Evolutionary conservation across 345 rosid species (phyloP).

Genomic region (Syzygium grande): DNA sequence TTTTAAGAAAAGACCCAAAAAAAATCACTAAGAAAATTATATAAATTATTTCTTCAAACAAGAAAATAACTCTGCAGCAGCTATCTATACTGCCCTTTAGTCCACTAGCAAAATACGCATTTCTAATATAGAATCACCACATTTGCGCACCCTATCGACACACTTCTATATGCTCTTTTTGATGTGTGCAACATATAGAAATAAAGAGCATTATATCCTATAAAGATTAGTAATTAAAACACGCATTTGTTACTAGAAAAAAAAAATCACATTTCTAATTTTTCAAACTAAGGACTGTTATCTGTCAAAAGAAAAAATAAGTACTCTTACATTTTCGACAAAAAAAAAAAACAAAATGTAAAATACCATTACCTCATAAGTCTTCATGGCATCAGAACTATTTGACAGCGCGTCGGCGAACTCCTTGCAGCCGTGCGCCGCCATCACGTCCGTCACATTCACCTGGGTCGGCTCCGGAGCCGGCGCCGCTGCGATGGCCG

Average conservation of each 20-base stretch:
- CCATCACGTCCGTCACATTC: constrained; percentile 73
- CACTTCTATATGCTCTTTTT: no score
- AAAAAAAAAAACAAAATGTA: neutral
- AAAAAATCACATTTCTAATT: neutral
- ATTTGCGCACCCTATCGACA: no score
- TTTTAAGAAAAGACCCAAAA: neutral
- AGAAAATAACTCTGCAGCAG: neutral
- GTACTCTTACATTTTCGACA: neutral
- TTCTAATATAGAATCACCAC: neutral
- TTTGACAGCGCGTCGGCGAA: constrained; percentile 69
- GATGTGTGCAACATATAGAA: no score
- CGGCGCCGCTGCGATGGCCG: constrained; percentile 74
- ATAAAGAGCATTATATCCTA: no score
- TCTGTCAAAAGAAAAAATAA: neutral
- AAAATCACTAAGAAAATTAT: neutral
- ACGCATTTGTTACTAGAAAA: no score
- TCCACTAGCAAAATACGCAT: neutral
- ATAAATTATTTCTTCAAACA: neutral
- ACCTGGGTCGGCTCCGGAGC: constrained; percentile 64
- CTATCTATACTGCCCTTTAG: neutral
- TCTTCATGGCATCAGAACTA: constrained; percentile 48
- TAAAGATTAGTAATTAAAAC: no score
- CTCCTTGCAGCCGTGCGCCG: constrained; percentile 83
- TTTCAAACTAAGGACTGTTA: neutral
- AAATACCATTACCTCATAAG: constrained; percentile 38